A percentile compares a stretch with the other conserved stretches of the same genome.
These are phyloP conservation scores for Solanum habrochaites DNA, from an alignment of 257 asterid species.

Conservation along the genomic window DNA sequence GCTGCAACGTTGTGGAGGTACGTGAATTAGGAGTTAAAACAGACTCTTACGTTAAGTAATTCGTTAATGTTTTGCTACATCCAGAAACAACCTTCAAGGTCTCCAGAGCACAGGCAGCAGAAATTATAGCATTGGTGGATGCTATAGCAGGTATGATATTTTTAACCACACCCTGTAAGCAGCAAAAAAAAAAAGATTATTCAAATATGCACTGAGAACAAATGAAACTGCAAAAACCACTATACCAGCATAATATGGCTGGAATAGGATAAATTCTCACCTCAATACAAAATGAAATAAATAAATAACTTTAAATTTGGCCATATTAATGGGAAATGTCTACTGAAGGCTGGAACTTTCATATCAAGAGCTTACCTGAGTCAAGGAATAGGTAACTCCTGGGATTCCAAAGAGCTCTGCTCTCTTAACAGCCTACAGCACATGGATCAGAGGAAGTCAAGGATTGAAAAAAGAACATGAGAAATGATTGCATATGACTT, in stretches of 20 bases:
- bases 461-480: background rate
- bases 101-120: constrained; percentile 96
- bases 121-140: constrained; percentile 92
- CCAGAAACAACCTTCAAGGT: constrained; percentile 93
- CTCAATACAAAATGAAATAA: background rate
- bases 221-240: background rate
- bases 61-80: constrained; percentile 78
- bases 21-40: background rate
- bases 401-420: constrained; percentile 96
- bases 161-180: constrained; percentile 90
- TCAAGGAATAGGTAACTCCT: constrained; percentile 92
- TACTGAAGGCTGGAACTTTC: constrained; percentile 1
- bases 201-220: background rate
- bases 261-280: background rate
- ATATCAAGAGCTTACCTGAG: constrained; percentile 51
- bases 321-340: background rate
- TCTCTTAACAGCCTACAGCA: constrained; percentile 74
- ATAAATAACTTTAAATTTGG: background rate
- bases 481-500: background rate
- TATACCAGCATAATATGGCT: background rate
- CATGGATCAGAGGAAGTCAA: constrained; percentile 8
- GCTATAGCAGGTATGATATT: constrained; percentile 98
- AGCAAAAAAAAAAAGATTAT: background rate
- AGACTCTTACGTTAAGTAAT: constrained; percentile 73
- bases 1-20: background rate